phyloP scores from a whole-genome alignment of 2,329 filamentous ascomycete genomes.

The Davidsoniella virescens region DNA sequence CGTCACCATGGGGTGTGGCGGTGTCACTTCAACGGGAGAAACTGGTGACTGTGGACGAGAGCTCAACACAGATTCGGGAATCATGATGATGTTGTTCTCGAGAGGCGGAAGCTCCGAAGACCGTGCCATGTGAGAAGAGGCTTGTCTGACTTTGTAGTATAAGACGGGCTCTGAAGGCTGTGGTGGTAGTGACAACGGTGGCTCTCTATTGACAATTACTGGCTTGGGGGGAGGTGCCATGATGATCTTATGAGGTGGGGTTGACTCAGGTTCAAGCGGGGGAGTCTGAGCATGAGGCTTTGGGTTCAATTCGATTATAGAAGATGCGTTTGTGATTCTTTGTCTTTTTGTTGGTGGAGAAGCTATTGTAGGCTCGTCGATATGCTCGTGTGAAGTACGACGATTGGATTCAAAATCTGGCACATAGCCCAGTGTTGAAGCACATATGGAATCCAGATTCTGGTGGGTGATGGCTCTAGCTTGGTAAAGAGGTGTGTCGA shows the following conservation, averaged over 20 bases:
- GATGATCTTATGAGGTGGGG: neutral
- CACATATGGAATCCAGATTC: constrained; percentile 21
- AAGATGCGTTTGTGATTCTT: neutral
- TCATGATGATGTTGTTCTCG: neutral
- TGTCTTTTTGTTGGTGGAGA: neutral
- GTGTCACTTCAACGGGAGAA: neutral
- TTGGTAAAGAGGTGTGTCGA: constrained; percentile 18
- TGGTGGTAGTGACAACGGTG: too few relatives aligned
- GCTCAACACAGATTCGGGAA: too few relatives aligned
- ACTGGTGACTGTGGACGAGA: neutral
- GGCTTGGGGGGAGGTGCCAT: neutral
- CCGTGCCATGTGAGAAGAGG: too few relatives aligned
- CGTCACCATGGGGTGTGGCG: constrained; percentile 4
- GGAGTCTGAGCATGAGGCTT: neutral
- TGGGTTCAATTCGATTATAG: neutral
- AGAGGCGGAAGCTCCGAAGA: neutral
- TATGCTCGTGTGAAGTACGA: neutral
- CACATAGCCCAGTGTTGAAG: neutral
- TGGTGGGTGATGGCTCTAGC: constrained; percentile 21
- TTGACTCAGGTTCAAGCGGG: neutral
- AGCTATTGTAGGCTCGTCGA: neutral
- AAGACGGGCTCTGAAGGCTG: too few relatives aligned
- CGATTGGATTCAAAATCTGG: neutral
- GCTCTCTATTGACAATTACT: too few relatives aligned
- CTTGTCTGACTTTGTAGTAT: too few relatives aligned